These are phyloP conservation scores for Hericium alpestre DNA, from an alignment of 768 basidiomycete genomes.

Conservation along the genomic window DNA sequence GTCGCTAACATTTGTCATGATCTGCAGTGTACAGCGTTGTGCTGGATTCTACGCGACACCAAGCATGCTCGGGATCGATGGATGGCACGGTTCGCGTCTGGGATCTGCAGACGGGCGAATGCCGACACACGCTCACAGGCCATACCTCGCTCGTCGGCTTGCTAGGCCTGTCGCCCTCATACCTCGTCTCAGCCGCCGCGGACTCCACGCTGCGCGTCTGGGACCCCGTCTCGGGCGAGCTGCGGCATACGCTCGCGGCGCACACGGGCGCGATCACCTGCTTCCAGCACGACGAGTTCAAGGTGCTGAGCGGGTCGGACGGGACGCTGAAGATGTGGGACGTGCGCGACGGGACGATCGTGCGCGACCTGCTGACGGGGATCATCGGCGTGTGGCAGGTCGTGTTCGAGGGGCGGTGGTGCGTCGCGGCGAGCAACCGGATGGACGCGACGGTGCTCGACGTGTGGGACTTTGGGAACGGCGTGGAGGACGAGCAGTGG, in stretches of 20 bases:
- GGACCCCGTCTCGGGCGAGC: conserved; percentile 78
- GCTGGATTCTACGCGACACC: conserved; percentile 73
- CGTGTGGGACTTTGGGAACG: conserved; percentile 83
- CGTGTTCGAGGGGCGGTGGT: conserved; percentile 87
- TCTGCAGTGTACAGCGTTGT: conserved; percentile 87
- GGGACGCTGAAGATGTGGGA: conserved; percentile 99
- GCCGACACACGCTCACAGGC: conserved; percentile 71
- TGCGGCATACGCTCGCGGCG: conserved; percentile 73
- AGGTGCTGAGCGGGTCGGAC: conserved; percentile 90
- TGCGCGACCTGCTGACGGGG: conserved; percentile 81
- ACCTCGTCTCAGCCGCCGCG: conserved; percentile 91
- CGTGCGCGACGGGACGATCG: conserved; percentile 72
- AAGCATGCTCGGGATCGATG: conserved; percentile 96
- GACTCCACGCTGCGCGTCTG: conserved; percentile 92
- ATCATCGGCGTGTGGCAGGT: conserved; percentile 98
- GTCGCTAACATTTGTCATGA: not conserved
- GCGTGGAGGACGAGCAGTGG: conserved; percentile 63
- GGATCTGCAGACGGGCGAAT: conserved; percentile 76
- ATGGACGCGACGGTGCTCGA: conserved; percentile 70
- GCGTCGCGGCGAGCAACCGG: conserved; percentile 86
- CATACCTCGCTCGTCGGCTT: conserved; percentile 94
- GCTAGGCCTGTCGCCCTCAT: conserved; percentile 78
- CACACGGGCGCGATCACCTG: conserved; percentile 99
- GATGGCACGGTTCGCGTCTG: conserved; percentile 95
- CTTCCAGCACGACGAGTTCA: conserved; percentile 97